phyloP scores from a whole-genome alignment of 2,329 filamentous ascomycete species.

The Diaporthe longicolla region DNA sequence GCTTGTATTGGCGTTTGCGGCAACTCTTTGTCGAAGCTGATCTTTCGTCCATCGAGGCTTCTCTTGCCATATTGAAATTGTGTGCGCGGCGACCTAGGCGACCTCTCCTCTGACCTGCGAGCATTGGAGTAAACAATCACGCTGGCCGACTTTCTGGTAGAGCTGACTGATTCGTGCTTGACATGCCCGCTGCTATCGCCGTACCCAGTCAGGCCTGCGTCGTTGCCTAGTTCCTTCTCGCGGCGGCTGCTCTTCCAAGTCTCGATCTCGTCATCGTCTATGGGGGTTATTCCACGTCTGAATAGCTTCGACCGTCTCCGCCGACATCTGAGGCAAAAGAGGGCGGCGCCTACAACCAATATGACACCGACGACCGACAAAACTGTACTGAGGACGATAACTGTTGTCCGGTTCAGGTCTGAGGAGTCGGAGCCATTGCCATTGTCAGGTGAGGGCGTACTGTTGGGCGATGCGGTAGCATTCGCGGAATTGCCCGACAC shows the following conservation, averaged over 20 bases:
- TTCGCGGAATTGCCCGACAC: constrained; percentile 11
- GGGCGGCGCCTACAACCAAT: constrained; percentile 53
- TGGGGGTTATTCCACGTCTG: constrained; percentile 70
- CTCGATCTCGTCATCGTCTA: constrained; percentile 76
- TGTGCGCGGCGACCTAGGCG: constrained; percentile 47
- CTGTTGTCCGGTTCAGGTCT: constrained; percentile 55
- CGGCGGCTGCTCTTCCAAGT: constrained; percentile 68
- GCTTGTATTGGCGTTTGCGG: constrained; percentile 68
- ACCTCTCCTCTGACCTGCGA: constrained; percentile 51
- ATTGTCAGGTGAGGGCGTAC: constrained; percentile 7
- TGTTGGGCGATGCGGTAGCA: constrained; percentile 12
- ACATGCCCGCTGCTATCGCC: constrained; percentile 51
- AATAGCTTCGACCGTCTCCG: constrained; percentile 59
- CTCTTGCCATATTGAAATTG: constrained; percentile 44
- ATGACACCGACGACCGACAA: constrained; percentile 62
- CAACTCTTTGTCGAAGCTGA: constrained; percentile 59
- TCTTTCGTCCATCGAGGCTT: constrained; percentile 55
- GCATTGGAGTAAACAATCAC: constrained; percentile 66
- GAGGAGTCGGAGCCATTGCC: constrained; percentile 1
- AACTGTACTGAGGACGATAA: constrained; percentile 66
- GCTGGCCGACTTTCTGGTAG: constrained; percentile 62
- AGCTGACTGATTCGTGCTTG: constrained; percentile 54
- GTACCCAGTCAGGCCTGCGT: constrained; percentile 66
- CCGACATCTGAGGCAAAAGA: constrained; percentile 57
- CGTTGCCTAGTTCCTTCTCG: constrained; percentile 65